These are phyloP conservation scores for Neckera pumila DNA, from an alignment of 225 moss, liverwort and hornwort genomes.

Conservation along the genomic window DNA sequence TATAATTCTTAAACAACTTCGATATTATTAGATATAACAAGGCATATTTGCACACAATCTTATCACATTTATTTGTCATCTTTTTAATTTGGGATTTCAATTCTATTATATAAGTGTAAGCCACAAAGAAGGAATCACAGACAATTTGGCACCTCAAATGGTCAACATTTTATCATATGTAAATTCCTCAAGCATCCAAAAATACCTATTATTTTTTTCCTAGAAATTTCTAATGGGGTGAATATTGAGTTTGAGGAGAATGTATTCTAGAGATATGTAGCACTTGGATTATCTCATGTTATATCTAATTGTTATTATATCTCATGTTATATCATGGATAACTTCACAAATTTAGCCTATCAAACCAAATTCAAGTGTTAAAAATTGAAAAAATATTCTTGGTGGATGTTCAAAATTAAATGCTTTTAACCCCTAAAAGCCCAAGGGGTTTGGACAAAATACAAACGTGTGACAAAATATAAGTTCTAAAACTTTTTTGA, in stretches of 20 bases:
- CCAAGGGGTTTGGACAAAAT: too few relatives aligned
- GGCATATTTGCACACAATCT: not conserved
- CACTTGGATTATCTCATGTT: too few relatives aligned
- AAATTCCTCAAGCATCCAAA: not conserved
- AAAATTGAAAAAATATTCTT: not conserved
- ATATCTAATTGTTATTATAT: too few relatives aligned
- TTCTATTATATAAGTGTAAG: not conserved
- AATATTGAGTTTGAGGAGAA: not conserved
- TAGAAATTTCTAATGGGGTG: not conserved
- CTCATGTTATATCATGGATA: too few relatives aligned
- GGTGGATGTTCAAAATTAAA: too few relatives aligned
- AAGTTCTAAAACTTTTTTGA: too few relatives aligned
- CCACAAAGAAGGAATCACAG: not conserved
- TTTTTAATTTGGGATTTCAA: not conserved
- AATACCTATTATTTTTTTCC: not conserved
- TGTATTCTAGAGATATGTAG: not conserved
- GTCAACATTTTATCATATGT: not conserved
- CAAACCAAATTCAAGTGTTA: not conserved
- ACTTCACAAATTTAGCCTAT: not conserved
- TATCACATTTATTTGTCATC: not conserved
- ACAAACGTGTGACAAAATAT: too few relatives aligned
- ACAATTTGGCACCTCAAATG: not conserved
- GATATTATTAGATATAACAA: not conserved
- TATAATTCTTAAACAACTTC: not conserved
- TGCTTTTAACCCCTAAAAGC: too few relatives aligned